phyloP scores from a whole-genome alignment of 140 eudicot species.

The Stevia rebaudiana region DNA sequence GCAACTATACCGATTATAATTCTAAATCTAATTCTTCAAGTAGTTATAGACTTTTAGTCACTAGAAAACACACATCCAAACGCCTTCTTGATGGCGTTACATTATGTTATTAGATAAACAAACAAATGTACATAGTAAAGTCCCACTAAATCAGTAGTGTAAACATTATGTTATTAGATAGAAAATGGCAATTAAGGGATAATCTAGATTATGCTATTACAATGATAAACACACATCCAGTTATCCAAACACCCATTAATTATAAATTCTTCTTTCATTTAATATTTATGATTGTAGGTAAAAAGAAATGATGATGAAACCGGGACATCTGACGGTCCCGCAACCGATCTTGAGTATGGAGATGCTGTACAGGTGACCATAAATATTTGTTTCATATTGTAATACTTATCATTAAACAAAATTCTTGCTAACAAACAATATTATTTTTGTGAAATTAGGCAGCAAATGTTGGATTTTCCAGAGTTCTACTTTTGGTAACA shows the following conservation, averaged over 20 bases:
- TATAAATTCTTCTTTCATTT: background rate
- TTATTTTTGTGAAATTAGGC: slow-evolving; percentile 33
- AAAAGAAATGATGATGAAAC: slow-evolving; percentile 28
- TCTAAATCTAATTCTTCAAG: background rate
- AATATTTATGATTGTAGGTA: slow-evolving; percentile 22
- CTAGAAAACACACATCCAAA: background rate
- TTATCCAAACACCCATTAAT: background rate
- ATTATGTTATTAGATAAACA: background rate
- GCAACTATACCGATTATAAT: background rate
- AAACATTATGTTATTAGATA: background rate
- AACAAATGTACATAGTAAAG: too few relatives aligned
- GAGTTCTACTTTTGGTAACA: slow-evolving; percentile 50
- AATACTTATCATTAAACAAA: background rate
- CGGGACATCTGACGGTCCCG: slow-evolving; percentile 26
- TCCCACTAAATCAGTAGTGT: background rate
- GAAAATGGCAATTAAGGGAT: background rate
- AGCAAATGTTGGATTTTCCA: slow-evolving; percentile 50
- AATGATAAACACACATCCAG: background rate
- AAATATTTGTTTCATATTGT: background rate
- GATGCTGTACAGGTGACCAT: slow-evolving; percentile 44
- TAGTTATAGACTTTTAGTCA: background rate
- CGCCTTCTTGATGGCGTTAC: background rate
- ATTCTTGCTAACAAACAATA: background rate
- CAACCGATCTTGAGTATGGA: slow-evolving; percentile 48
- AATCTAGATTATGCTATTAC: background rate